phyloP scores from a whole-genome alignment of 306 rosid genomes.

The Malus sylvestris region DNA sequence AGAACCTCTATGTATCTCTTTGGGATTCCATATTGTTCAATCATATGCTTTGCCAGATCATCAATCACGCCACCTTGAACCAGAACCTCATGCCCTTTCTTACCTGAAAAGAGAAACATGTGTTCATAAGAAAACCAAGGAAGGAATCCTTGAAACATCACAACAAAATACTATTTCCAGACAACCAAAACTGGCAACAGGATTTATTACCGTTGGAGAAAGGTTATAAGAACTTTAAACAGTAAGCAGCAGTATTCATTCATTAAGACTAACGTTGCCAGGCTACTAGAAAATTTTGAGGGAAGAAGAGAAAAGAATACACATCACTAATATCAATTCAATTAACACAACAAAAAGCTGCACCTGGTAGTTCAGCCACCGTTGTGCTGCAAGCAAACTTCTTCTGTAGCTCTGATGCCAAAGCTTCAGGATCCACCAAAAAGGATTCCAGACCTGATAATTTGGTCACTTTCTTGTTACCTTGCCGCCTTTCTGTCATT shows the following conservation, averaged over 20 bases:
- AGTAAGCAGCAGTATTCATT: background rate
- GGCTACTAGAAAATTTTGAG: background rate
- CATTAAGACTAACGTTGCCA: background rate
- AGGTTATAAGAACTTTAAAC: background rate
- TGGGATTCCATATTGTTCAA: slow-evolving; percentile 85
- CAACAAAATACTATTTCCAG: background rate
- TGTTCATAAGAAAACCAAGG: background rate
- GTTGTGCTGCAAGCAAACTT: slow-evolving; percentile 95
- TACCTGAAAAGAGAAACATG: slow-evolving; percentile 42
- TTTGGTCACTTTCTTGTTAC: slow-evolving; percentile 89
- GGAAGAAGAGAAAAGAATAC: background rate
- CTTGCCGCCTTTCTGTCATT: slow-evolving; percentile 83
- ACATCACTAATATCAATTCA: background rate
- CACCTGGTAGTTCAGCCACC: slow-evolving; percentile 82
- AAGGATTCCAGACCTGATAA: slow-evolving; percentile 78
- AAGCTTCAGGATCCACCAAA: slow-evolving; percentile 75
- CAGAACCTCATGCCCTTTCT: slow-evolving; percentile 80
- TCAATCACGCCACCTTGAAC: slow-evolving; percentile 96
- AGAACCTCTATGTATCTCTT: slow-evolving; percentile 87
- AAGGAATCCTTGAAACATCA: background rate
- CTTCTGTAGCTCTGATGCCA: slow-evolving; percentile 91
- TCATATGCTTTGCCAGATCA: slow-evolving; percentile 70
- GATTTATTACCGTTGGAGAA: background rate
- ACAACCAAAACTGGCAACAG: background rate
- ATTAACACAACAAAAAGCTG: background rate